Evolutionary conservation across 768 basidiomycete species (phyloP).

Genomic region (Cantharellus cinnabarinus): DNA sequence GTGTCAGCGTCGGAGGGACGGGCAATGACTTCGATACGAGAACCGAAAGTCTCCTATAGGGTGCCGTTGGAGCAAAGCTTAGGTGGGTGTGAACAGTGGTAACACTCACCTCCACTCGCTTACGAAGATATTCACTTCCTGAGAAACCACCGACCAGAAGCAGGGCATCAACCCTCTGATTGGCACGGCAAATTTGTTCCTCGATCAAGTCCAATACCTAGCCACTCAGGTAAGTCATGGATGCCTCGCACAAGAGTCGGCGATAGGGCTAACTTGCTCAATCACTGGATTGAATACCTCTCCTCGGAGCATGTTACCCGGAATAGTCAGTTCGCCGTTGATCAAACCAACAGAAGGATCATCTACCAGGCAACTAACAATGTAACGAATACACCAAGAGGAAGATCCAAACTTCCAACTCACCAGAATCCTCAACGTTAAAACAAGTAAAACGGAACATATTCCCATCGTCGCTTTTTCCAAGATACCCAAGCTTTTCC

Average conservation of each 20-base stretch:
- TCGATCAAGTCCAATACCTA: conserved; percentile 65
- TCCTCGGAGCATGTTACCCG: conserved; percentile 53
- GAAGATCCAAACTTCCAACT: conserved; percentile 17
- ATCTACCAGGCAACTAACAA: conserved; percentile 16
- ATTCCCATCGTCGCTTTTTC: conserved; percentile 55
- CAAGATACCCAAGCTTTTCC: conserved; percentile 61
- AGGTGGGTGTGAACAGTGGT: background rate
- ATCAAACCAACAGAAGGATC: conserved; percentile 61
- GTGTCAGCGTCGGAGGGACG: conserved; percentile 77
- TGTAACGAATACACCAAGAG: conserved; percentile 30
- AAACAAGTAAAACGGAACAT: conserved; percentile 84
- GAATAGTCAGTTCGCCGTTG: conserved; percentile 69
- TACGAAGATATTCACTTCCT: conserved; percentile 67
- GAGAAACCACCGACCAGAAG: conserved; percentile 80
- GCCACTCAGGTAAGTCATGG: background rate
- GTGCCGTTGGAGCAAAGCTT: background rate
- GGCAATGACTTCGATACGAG: conserved; percentile 51
- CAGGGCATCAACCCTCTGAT: conserved; percentile 59
- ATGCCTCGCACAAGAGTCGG: background rate
- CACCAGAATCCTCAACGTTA: conserved; percentile 36
- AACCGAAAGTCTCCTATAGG: conserved; percentile 39
- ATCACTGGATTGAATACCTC: conserved; percentile 84
- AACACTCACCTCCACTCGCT: conserved; percentile 44
- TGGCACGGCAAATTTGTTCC: conserved; percentile 44
- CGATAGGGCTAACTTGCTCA: conserved; percentile 31